A percentile compares a stretch with the other conserved stretches of the same genome.
phyloP scores from a whole-genome alignment of 2,329 filamentous ascomycete species.

The Xenoacremonium recifei region DNA sequence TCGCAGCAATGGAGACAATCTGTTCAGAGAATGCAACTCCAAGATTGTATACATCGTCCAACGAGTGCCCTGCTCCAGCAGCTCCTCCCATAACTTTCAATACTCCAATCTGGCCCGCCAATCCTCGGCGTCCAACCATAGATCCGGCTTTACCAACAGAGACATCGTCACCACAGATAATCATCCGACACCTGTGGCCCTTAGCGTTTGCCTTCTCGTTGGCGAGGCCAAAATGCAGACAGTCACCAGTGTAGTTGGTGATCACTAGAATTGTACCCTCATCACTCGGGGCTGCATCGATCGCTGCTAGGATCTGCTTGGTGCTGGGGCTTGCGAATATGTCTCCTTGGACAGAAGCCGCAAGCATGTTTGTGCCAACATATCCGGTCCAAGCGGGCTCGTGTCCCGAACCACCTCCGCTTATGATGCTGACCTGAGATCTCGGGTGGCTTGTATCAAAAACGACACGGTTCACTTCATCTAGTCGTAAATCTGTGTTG shows the following conservation, averaged over 20 bases:
- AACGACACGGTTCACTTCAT: slow-evolving; percentile 51
- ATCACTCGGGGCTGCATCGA: slow-evolving; percentile 53
- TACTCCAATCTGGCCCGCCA: slow-evolving; percentile 60
- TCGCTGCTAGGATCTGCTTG: slow-evolving; percentile 59
- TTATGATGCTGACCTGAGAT: slow-evolving; percentile 49
- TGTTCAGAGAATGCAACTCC: slow-evolving; percentile 49
- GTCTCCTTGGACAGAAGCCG: slow-evolving; percentile 59
- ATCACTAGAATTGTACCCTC: slow-evolving; percentile 59
- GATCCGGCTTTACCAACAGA: slow-evolving; percentile 57
- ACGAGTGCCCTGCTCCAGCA: slow-evolving; percentile 43
- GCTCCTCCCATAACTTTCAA: slow-evolving; percentile 57
- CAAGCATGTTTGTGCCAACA: slow-evolving; percentile 60
- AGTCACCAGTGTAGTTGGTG: slow-evolving; percentile 65
- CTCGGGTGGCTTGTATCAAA: slow-evolving; percentile 45
- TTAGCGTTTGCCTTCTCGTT: slow-evolving; percentile 55
- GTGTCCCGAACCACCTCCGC: slow-evolving; percentile 56
- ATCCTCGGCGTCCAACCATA: slow-evolving; percentile 59
- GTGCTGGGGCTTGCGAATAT: slow-evolving; percentile 64
- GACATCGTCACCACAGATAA: slow-evolving; percentile 65
- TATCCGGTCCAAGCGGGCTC: slow-evolving; percentile 65
- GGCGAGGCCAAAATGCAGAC: slow-evolving; percentile 60
- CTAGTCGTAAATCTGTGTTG: slow-evolving; percentile 49
- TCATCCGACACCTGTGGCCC: slow-evolving; percentile 54
- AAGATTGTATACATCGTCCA: slow-evolving; percentile 50
- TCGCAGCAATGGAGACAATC: slow-evolving; percentile 57